Conservation (phyloP, 495 filamentous ascomycete genomes). For the Penicillium goetzii region DNA sequence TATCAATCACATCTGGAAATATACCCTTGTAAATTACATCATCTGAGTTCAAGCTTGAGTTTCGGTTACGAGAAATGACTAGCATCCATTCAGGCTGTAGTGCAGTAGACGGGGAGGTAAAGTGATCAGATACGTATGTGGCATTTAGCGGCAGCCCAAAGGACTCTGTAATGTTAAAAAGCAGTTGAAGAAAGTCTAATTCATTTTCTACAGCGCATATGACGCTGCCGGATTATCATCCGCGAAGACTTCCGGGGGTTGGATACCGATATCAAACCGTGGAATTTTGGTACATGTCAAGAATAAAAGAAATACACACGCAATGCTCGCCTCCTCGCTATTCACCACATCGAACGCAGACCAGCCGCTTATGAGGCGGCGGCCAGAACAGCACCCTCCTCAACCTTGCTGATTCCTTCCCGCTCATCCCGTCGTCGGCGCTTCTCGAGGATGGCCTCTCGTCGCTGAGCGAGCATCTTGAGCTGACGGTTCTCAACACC, state of each 20-base stretch:
- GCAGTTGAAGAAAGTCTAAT: slow-evolving; percentile 18
- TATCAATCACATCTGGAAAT: neutral
- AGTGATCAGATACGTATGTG: neutral
- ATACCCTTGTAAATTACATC: slow-evolving; percentile 20
- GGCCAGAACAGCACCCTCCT: slow-evolving; percentile 47
- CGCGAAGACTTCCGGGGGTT: slow-evolving; percentile 22
- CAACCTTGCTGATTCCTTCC: slow-evolving; percentile 46
- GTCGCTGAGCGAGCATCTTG: slow-evolving; percentile 72
- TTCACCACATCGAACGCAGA: slow-evolving; percentile 25
- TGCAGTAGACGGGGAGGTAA: neutral
- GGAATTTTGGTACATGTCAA: slow-evolving; percentile 44
- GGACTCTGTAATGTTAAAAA: neutral
- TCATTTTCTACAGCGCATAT: slow-evolving; percentile 26
- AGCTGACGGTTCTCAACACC: slow-evolving; percentile 81
- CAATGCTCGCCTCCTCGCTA: slow-evolving; percentile 28
- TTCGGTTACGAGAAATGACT: neutral
- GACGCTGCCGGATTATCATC: slow-evolving; percentile 25
- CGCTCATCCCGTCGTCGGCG: slow-evolving; percentile 72
- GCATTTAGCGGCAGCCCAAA: neutral
- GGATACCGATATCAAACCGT: slow-evolving; percentile 39
- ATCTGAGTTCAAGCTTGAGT: neutral
- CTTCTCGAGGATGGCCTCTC: slow-evolving; percentile 83
- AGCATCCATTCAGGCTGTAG: neutral
- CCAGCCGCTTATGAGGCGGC: slow-evolving; percentile 39
- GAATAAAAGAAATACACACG: slow-evolving; percentile 31